Evolutionary conservation across 177 flowering plant species (phyloP), one percentile per base, ranked within the genome.

Genomic region (Vitis hybrid): DNA sequence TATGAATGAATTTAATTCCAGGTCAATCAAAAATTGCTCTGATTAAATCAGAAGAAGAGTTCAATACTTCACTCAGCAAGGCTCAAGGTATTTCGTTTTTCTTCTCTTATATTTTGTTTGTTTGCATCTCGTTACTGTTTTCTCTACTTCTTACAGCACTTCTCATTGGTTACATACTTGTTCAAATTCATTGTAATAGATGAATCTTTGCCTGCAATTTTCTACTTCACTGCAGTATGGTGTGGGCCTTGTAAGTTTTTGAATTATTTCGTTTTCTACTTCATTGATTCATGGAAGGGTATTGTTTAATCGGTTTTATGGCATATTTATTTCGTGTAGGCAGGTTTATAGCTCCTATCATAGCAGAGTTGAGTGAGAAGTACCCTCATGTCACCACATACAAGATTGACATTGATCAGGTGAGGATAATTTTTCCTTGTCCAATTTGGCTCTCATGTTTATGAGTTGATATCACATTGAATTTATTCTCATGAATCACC

Each of bases 221-320:
- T 90, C 82, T 94, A 94, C 78, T 92, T 87, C 73, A 94, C 97
- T 48, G 98, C 98, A 33, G 87, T 58, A 13, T 94, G 98, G 98
- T 90, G 98, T 79, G 91, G 89, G 8, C 98, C 98, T 51, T 94
- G 97, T 93, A 81, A 90, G 97, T 67, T 71, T 26, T 55, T 9
- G 3, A 1, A 49, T 33, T 31, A 12, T 56, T 31, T 61, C 2
- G 8, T 19, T 20, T 70, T 33, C 6, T 33, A 33, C 45, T 33
- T 33, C 45, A 33, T 33, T 33, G 45, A 33, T 33, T 22, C 26
- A 22, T 0, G 7, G 45, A 33, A 33, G 45, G 45, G 45, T 5
- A 5, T 51, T 52, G 26, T 56, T 11, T 39, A 11, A 45, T 16
- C 60, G 2, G 13, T 52, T 72, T 50, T 52, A 45, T 29, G 55